Conservation (phyloP, 768 basidiomycete genomes). For the Naematelia encephala region DNA sequence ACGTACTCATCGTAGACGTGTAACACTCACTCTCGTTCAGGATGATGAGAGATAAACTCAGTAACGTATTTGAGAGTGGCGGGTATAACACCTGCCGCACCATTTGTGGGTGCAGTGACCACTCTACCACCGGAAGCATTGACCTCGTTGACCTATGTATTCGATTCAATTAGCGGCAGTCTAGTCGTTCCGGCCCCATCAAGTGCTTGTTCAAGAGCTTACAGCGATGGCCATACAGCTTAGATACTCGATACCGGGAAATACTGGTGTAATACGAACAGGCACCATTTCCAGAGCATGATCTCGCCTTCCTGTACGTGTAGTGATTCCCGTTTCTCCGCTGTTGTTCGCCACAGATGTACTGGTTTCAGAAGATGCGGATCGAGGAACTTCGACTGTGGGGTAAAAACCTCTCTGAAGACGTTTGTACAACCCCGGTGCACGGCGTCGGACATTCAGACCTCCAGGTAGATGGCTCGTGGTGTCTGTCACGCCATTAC, state of each 20-base stretch:
- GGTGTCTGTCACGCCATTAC: conserved; percentile 71
- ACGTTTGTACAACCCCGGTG: conserved; percentile 81
- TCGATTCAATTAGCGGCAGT: background rate
- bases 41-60: conserved; percentile 89
- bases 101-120: conserved; percentile 88
- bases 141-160: conserved; percentile 83
- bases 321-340: conserved; percentile 7
- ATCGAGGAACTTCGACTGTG: conserved; percentile 12
- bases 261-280: conserved; percentile 56
- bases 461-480: conserved; percentile 84
- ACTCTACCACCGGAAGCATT: conserved; percentile 70
- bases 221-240: conserved; percentile 78
- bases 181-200: background rate
- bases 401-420: conserved; percentile 75
- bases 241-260: conserved; percentile 89
- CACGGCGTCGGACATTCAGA: conserved; percentile 70
- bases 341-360: background rate
- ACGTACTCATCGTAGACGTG: background rate
- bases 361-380: background rate
- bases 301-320: conserved; percentile 66
- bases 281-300: conserved; percentile 79
- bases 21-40: conserved; percentile 63
- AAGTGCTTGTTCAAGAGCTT: background rate
- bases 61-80: conserved; percentile 73
- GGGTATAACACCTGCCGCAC: conserved; percentile 87